Evolutionary conservation across 768 basidiomycete genomes (phyloP).

Genomic region (Pleurotus eryngii): DNA sequence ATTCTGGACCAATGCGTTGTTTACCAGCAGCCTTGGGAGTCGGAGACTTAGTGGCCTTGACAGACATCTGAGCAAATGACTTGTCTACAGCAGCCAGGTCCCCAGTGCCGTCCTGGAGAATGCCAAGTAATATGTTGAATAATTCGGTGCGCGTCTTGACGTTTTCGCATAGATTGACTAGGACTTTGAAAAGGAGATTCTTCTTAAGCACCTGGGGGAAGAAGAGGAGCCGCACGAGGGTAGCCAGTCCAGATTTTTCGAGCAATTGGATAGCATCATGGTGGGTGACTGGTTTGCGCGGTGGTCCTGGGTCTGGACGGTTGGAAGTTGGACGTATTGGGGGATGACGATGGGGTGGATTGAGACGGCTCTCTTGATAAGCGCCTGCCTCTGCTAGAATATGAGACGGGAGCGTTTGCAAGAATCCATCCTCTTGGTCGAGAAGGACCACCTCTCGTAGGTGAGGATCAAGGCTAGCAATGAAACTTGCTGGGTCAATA

Average conservation of each 20-base stretch:
- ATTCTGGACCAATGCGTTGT: slow-evolving; percentile 59
- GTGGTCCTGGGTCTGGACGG: background rate
- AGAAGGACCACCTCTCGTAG: slow-evolving; percentile 88
- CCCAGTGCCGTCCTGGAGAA: slow-evolving; percentile 92
- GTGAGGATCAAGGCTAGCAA: slow-evolving; percentile 86
- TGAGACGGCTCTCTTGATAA: slow-evolving; percentile 51
- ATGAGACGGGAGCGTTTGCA: slow-evolving; percentile 77
- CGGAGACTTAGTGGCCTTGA: slow-evolving; percentile 51
- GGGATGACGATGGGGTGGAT: slow-evolving; percentile 24
- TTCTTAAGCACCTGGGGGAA: slow-evolving; percentile 92
- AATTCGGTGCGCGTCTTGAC: slow-evolving; percentile 86
- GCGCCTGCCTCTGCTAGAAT: slow-evolving; percentile 82
- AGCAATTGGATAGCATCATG: slow-evolving; percentile 93
- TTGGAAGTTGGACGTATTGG: slow-evolving; percentile 19
- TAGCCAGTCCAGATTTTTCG: slow-evolving; percentile 85
- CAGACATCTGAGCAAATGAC: slow-evolving; percentile 88
- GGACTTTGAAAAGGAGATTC: slow-evolving; percentile 80
- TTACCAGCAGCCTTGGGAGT: slow-evolving; percentile 65
- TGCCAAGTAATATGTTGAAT: slow-evolving; percentile 90
- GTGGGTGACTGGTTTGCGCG: slow-evolving; percentile 50
- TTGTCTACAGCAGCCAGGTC: slow-evolving; percentile 91
- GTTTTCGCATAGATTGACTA: slow-evolving; percentile 96
- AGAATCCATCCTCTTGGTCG: slow-evolving; percentile 84
- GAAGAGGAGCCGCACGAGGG: slow-evolving; percentile 89
- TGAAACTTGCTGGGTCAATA: slow-evolving; percentile 87